phyloP scores from a whole-genome alignment of 495 filamentous ascomycete species.

The Penicillium odoratum region DNA sequence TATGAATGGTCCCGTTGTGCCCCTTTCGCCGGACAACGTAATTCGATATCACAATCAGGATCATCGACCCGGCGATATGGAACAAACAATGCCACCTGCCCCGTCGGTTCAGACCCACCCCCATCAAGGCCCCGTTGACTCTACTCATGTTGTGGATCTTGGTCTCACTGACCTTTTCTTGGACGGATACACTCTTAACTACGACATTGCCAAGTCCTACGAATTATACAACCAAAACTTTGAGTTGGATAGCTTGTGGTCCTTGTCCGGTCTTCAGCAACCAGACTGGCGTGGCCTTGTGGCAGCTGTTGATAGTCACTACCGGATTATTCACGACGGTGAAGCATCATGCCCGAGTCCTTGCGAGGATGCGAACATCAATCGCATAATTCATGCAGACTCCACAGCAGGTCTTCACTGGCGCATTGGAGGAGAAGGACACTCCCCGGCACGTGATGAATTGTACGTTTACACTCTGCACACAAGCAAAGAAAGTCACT shows the following conservation, averaged over 20 bases:
- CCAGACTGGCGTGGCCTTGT: conserved; percentile 48
- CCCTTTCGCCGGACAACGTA: conserved; percentile 35
- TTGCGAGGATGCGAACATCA: conserved; percentile 39
- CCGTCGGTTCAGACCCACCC: conserved; percentile 17
- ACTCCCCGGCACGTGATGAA: conserved; percentile 34
- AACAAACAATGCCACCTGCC: conserved; percentile 27
- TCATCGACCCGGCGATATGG: conserved; percentile 28
- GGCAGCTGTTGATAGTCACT: conserved; percentile 50
- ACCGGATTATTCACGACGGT: conserved; percentile 40
- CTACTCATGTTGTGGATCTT: conserved; percentile 24
- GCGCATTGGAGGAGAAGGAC: conserved; percentile 38
- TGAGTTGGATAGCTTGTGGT: conserved; percentile 46
- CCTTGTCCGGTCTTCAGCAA: conserved; percentile 45
- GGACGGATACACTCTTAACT: conserved; percentile 43
- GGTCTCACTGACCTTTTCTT: conserved; percentile 38
- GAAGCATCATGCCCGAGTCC: conserved; percentile 27
- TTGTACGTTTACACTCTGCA: conserved; percentile 33
- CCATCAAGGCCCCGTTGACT: conserved; percentile 22
- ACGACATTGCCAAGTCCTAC: conserved; percentile 36
- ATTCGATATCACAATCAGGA: conserved; percentile 36
- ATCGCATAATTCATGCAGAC: conserved; percentile 38
- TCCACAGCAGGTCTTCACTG: conserved; percentile 32
- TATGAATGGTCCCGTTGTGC: conserved; percentile 20
- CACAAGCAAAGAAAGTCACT: conserved; percentile 3
- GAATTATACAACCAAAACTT: conserved; percentile 41